Conservation (phyloP, 441 rosid species). For the Pelargonium cotyledonis region DNA sequence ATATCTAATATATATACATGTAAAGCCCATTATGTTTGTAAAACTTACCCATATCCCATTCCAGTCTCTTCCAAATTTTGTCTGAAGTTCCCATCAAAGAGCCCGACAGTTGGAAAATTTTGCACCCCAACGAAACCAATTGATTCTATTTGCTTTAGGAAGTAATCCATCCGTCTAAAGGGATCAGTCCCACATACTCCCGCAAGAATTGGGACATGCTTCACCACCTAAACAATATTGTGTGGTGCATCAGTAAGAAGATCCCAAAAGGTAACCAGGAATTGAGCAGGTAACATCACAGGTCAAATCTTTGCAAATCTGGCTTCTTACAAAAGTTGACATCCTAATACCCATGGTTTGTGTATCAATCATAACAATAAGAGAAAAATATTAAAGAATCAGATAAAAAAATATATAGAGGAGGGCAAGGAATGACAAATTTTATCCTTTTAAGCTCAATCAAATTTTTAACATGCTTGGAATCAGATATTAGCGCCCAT, state of each 20-base stretch:
- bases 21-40: neutral
- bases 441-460: neutral
- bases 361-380: neutral
- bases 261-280: constrained; percentile 1
- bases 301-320: neutral
- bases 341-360: neutral
- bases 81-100: constrained; percentile 87
- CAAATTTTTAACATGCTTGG: neutral
- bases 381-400: neutral
- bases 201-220: constrained; percentile 82
- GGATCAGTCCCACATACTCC: constrained; percentile 97
- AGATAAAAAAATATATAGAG: neutral
- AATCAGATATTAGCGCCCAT: neutral
- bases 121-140: constrained; percentile 86
- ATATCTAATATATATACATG: neutral
- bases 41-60: constrained; percentile 84
- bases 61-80: constrained; percentile 97
- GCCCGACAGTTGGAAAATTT: constrained; percentile 95
- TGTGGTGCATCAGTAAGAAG: neutral
- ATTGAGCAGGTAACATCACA: neutral
- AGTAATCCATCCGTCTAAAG: constrained; percentile 77
- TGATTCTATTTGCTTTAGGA: constrained; percentile 76
- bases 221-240: constrained; percentile 50
- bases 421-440: neutral
- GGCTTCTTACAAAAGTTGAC: neutral